phyloP scores from a whole-genome alignment of 169 alveolate genomes.

The Plasmodium knowlesi region DNA sequence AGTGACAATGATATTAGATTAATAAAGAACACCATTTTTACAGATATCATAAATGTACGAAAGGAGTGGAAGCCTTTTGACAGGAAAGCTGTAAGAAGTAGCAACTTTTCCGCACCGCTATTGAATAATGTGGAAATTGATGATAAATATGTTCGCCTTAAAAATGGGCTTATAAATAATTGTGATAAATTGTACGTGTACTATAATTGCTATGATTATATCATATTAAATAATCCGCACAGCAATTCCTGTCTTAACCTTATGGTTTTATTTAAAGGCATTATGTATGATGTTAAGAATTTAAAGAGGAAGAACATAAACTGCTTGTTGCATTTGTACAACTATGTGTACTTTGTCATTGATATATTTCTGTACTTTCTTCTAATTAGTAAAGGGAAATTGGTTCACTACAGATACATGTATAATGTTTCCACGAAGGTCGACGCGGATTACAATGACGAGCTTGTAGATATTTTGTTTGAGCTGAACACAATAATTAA shows the following conservation, averaged over 20 bases:
- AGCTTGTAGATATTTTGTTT: slow-evolving; percentile 37
- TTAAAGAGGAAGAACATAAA: slow-evolving; percentile 52
- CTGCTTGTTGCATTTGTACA: slow-evolving; percentile 66
- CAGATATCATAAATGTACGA: slow-evolving; percentile 71
- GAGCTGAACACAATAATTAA: slow-evolving; percentile 58
- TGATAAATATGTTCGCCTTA: slow-evolving; percentile 48
- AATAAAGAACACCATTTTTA: slow-evolving; percentile 62
- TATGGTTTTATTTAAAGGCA: slow-evolving; percentile 70
- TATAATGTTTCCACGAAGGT: background rate
- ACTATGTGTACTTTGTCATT: slow-evolving; percentile 45
- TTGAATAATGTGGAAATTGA: slow-evolving; percentile 68
- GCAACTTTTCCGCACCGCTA: background rate
- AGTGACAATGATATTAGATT: slow-evolving; percentile 65
- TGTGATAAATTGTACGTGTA: slow-evolving; percentile 43
- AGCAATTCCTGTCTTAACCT: slow-evolving; percentile 65
- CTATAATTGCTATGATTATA: slow-evolving; percentile 70
- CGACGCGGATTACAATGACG: slow-evolving; percentile 55
- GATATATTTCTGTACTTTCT: slow-evolving; percentile 58
- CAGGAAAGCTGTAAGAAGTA: slow-evolving; percentile 3
- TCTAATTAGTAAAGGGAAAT: slow-evolving; percentile 70
- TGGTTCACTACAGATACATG: slow-evolving; percentile 62
- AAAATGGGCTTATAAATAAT: slow-evolving; percentile 45
- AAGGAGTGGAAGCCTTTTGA: slow-evolving; percentile 37
- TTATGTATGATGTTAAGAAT: slow-evolving; percentile 69
- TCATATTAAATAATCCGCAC: slow-evolving; percentile 65